Conservation (phyloP, 768 basidiomycete genomes). For the Tricholoma sp. region DNA sequence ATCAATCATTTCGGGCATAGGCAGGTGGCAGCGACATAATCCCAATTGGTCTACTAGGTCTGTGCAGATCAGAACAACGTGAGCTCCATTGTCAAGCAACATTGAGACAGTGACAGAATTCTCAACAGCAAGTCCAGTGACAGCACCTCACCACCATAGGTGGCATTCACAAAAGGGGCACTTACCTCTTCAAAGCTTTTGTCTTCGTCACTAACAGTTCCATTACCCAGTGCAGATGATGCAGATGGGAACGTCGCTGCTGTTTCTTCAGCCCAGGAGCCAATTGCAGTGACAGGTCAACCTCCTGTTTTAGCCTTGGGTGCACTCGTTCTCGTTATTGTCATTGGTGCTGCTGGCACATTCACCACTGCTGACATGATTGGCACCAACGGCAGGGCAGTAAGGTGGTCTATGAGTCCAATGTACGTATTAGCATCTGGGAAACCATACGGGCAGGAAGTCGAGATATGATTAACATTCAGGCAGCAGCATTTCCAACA, state of each 20-base stretch:
- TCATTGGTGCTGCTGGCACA: too few relatives aligned
- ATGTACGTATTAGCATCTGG: constrained; percentile 12
- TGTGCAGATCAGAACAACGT: not conserved
- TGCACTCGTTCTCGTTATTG: too few relatives aligned
- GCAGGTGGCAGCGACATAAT: not conserved
- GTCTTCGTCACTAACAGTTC: constrained; percentile 4
- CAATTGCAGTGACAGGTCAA: not conserved
- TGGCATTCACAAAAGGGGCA: constrained; percentile 4
- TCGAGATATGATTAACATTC: constrained; percentile 8
- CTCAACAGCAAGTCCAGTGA: not conserved
- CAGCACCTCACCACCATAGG: constrained; percentile 1
- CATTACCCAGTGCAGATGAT: not conserved
- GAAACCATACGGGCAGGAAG: constrained; percentile 15
- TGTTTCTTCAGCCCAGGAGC: not conserved
- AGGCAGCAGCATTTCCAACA: constrained; percentile 21
- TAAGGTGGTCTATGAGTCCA: too few relatives aligned
- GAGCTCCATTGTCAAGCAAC: not conserved
- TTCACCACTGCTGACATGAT: not conserved
- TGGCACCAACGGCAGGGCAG: not conserved
- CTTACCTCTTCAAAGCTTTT: constrained; percentile 8
- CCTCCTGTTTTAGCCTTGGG: not conserved
- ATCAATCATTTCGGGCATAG: not conserved
- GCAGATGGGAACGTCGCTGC: not conserved
- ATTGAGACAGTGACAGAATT: not conserved
- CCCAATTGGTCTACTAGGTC: not conserved